A percentile compares a stretch with the other conserved stretches of the same genome.
phyloP scores from a whole-genome alignment of 1,284 basidiomycete species.

The Ceraceosorus guamensis region DNA sequence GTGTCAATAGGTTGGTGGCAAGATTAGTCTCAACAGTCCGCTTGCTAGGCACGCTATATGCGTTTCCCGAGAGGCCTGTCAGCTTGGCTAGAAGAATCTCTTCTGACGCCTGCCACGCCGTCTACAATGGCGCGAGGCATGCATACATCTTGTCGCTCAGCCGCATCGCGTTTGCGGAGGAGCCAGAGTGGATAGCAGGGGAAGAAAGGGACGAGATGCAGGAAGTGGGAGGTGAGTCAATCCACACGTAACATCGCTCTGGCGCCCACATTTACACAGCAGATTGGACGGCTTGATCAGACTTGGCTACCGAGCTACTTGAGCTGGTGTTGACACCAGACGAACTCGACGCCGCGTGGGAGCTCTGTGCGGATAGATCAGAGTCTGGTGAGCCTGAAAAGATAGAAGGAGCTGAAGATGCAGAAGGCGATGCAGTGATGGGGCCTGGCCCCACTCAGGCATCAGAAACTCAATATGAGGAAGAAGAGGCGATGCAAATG shows the following conservation, averaged over 20 bases:
- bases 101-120: constrained; percentile 24
- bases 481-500: too few species aligned
- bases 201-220: not conserved
- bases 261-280: too few species aligned
- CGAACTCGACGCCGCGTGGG: constrained; percentile 32
- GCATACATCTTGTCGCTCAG: constrained; percentile 29
- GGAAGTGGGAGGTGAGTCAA: constrained; percentile 1
- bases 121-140: constrained; percentile 34
- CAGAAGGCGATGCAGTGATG: not conserved
- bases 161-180: constrained; percentile 30
- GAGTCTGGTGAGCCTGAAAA: too few species aligned
- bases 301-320: constrained; percentile 29
- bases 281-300: too few species aligned
- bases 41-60: constrained; percentile 27
- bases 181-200: constrained; percentile 30
- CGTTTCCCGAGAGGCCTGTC: constrained; percentile 5
- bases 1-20: constrained; percentile 26
- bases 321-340: constrained; percentile 33
- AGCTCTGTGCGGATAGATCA: constrained; percentile 21
- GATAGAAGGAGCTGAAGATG: not conserved
- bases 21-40: too few species aligned
- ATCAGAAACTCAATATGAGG: too few species aligned
- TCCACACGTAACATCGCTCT: not conserved
- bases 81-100: constrained; percentile 21
- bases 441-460: too few species aligned